These are phyloP conservation scores for Gautieria morchelliformis DNA, from an alignment of 768 basidiomycete genomes.

Conservation along the genomic window DNA sequence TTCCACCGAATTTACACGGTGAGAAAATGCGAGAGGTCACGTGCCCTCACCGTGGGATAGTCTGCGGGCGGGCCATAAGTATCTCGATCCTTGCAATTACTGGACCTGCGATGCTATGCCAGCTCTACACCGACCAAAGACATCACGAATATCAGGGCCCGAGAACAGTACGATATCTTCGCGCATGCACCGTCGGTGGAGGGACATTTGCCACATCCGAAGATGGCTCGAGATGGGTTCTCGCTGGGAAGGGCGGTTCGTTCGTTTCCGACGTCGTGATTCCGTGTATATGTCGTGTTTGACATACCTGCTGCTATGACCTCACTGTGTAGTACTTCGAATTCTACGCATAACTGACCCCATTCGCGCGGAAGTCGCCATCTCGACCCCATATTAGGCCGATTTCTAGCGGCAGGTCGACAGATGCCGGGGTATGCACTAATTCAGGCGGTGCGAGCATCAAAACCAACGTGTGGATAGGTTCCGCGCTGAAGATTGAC, in stretches of 20 bases:
- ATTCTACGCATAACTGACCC: constrained; percentile 49
- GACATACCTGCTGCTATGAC: no score
- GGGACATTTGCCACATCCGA: constrained; percentile 60
- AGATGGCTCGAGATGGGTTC: constrained; percentile 57
- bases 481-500: constrained; percentile 69
- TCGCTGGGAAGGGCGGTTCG: constrained; percentile 74
- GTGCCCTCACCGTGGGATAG: no score
- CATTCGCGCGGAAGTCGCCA: neutral
- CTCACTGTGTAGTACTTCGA: constrained; percentile 44
- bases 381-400: neutral
- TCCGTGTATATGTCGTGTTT: constrained; percentile 14
- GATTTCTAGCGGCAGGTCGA: neutral
- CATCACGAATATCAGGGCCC: no score
- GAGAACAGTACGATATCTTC: no score
- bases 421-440: constrained; percentile 29
- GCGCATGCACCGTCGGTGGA: constrained; percentile 53
- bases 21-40: no score
- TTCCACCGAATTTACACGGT: no score
- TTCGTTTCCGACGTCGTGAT: constrained; percentile 14
- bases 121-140: no score
- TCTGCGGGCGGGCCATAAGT: no score
- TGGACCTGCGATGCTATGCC: no score
- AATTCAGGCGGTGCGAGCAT: constrained; percentile 57
- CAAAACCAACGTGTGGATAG: constrained; percentile 73
- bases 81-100: no score